Conservation (phyloP, 345 rosid genomes). For the Syzygium jambos region DNA sequence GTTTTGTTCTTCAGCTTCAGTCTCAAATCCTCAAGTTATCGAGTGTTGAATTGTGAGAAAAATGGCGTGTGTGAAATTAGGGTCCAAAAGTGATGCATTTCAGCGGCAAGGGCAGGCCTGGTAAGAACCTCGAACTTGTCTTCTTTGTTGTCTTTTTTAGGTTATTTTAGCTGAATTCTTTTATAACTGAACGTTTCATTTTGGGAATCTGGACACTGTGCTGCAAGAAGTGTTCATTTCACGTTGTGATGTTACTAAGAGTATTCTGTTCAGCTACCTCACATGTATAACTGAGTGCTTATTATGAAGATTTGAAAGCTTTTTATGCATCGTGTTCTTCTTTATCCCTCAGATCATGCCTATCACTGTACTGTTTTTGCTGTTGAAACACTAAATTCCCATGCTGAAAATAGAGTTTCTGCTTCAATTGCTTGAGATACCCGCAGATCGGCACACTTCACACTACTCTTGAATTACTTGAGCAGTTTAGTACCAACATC, state of each 20-base stretch:
- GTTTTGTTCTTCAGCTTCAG: neutral
- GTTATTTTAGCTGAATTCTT: neutral
- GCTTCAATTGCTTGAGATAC: neutral
- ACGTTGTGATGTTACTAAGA: neutral
- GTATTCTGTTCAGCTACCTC: neutral
- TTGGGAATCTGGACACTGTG: neutral
- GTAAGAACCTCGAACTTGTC: slow-evolving; percentile 26
- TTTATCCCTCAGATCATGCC: neutral
- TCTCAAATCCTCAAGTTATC: neutral
- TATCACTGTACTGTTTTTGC: neutral
- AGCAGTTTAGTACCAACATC: neutral
- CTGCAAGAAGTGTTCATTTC: neutral
- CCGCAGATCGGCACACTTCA: neutral
- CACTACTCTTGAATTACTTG: neutral
- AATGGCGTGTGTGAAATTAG: slow-evolving; percentile 93
- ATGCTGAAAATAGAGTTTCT: neutral
- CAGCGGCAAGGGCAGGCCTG: slow-evolving; percentile 97
- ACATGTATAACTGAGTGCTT: neutral
- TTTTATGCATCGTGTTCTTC: neutral
- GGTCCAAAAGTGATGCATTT: slow-evolving; percentile 89
- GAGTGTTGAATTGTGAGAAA: neutral
- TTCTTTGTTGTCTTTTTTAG: neutral
- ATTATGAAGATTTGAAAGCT: neutral
- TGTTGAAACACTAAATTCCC: neutral
- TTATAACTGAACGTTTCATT: neutral